A percentile compares a stretch with the other conserved stretches of the same genome.
Conservation (phyloP, 2,329 filamentous ascomycete genomes). For the Nemania sp. region DNA sequence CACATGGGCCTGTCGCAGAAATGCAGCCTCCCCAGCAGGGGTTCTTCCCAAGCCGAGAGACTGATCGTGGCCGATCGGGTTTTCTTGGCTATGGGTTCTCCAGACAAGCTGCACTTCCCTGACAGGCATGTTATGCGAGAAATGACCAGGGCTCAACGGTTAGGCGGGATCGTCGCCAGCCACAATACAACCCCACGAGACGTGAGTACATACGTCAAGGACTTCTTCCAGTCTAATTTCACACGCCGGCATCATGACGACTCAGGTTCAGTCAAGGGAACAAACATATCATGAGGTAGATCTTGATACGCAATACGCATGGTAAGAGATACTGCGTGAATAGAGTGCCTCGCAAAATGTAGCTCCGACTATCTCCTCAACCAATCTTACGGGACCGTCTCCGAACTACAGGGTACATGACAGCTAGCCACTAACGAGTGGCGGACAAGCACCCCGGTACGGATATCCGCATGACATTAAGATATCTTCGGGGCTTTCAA, state of each 20-base stretch:
- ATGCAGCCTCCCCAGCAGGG: slow-evolving; percentile 27
- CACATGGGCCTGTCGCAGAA: slow-evolving; percentile 30
- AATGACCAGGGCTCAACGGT: slow-evolving; percentile 30
- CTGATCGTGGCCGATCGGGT: slow-evolving; percentile 27
- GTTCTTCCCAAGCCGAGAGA: slow-evolving; percentile 17
- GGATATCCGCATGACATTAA: slow-evolving; percentile 17
- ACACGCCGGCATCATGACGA: not conserved
- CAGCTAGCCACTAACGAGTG: slow-evolving; percentile 6
- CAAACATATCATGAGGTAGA: not conserved
- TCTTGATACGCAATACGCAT: not conserved
- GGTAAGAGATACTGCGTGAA: not conserved
- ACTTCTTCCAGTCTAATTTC: slow-evolving; percentile 1
- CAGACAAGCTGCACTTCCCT: slow-evolving; percentile 25
- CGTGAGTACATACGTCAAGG: slow-evolving; percentile 8
- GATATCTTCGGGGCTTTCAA: slow-evolving; percentile 10
- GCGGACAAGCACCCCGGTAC: slow-evolving; percentile 8
- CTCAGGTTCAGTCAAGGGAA: not conserved
- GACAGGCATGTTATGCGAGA: slow-evolving; percentile 30
- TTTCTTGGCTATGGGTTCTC: slow-evolving; percentile 26
- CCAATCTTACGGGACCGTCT: not conserved
- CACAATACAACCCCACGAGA: slow-evolving; percentile 29
- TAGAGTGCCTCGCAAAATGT: not conserved
- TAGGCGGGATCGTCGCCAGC: slow-evolving; percentile 32
- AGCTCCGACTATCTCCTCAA: slow-evolving; percentile 1
- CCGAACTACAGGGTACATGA: slow-evolving; percentile 5